Evolutionary conservation across 2,329 filamentous ascomycete species (phyloP), one percentile per base, ranked within the genome.

Genomic region (Neofusicoccum parvum): DNA sequence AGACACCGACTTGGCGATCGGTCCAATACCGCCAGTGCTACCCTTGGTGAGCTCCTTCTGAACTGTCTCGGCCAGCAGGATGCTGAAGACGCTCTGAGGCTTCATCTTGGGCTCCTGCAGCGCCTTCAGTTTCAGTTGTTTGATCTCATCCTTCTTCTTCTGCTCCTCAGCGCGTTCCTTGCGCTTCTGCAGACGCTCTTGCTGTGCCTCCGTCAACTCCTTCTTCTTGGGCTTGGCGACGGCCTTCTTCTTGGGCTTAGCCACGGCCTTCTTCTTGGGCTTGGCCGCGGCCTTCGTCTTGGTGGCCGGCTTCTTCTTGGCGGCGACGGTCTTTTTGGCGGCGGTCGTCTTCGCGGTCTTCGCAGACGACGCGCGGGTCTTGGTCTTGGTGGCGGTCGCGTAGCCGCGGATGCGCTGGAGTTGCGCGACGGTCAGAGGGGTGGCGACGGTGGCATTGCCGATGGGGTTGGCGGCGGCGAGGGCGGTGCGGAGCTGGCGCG

Each of bases 121-220:
- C 2, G 80, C 80, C 49, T 67, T 70, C 68, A 71, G 70, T 68
- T 78, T 79, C 51, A 80, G 70, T n/a, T 73, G 70, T 27, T 65
- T 68, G 54, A 80, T 68, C 23, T 69, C 45, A 20, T 62, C 43
- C 54, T 59, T 50, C 34, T 48, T 65, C 71, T 78, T 74, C 64
- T 76, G 65, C 65, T 74, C 72, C 3, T 67, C 65, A 3, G 74
- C 73, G 41, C 73, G 71, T 15, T 48, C 49, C 67, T 65, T 68
- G 46, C 41, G 67, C 71, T 72, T 76, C 67, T 71, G 73, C 32
- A 53, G 67, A 49, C 69, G 68, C 45, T 62, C 56, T 56, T 60
- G 60, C 41, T 48, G 67, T 70, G 70, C 74, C 65, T 71, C 73
- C 15, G 56, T 64, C 46, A 62, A 54, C 46, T 43, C 63, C 46